These are phyloP conservation scores for Multifurca ochricompacta DNA, from an alignment of 768 basidiomycete species.

Conservation along the genomic window DNA sequence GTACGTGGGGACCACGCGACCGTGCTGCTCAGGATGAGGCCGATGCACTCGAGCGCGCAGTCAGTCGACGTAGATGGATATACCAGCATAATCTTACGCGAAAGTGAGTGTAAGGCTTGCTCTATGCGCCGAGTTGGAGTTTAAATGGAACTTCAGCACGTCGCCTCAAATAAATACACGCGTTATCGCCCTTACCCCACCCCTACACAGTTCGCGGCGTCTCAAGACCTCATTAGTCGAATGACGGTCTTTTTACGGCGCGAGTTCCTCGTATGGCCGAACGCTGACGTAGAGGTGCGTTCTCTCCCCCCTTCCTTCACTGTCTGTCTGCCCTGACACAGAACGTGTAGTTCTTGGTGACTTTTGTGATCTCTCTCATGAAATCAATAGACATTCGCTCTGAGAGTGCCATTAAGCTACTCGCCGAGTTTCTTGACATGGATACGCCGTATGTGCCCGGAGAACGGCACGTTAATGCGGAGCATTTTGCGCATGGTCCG, in stretches of 20 bases:
- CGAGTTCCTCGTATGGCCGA: conserved; percentile 81
- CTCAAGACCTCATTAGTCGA: conserved; percentile 63
- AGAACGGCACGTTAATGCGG: conserved; percentile 59
- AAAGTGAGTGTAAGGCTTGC: conserved; percentile 44
- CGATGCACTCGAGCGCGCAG: conserved; percentile 69
- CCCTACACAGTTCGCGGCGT: conserved; percentile 73
- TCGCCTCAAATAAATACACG: conserved; percentile 81
- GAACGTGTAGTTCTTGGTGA: conserved; percentile 69
- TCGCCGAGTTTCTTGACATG: conserved; percentile 86
- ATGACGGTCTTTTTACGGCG: conserved; percentile 77
- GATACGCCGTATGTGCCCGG: conserved; percentile 51
- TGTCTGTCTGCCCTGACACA: neutral
- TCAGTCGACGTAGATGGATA: conserved; percentile 68
- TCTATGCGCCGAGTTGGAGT: neutral
- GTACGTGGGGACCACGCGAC: conserved; percentile 50
- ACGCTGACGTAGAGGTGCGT: conserved; percentile 82
- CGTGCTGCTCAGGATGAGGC: conserved; percentile 45
- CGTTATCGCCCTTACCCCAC: conserved; percentile 88
- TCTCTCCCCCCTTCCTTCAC: neutral
- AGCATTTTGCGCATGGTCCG: conserved; percentile 91
- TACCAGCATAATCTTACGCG: conserved; percentile 76
- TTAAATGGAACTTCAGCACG: conserved; percentile 50
- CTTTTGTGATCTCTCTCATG: conserved; percentile 84
- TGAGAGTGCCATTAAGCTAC: conserved; percentile 72
- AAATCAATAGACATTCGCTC: conserved; percentile 90